These are phyloP conservation scores for Tulasnella sp. DNA, from an alignment of 768 basidiomycete species.

Conservation along the genomic window DNA sequence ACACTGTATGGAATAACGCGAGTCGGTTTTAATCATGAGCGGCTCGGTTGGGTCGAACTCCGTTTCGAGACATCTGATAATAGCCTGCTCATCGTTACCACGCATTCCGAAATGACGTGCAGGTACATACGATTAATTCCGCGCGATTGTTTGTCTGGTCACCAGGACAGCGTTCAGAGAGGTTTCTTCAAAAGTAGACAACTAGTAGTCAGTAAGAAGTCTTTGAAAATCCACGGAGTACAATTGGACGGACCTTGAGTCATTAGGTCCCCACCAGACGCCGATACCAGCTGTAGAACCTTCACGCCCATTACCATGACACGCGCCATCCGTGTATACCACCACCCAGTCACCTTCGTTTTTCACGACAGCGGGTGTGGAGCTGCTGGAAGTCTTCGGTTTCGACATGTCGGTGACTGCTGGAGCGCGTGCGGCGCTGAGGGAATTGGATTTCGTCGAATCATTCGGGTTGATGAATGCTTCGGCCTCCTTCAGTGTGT, in stretches of 20 bases:
- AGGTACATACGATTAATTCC: constrained; percentile 60
- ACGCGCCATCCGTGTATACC: constrained; percentile 83
- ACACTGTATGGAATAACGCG: constrained; percentile 75
- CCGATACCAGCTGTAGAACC: constrained; percentile 69
- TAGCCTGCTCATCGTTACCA: constrained; percentile 42
- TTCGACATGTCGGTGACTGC: background rate
- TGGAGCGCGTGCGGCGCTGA: no score
- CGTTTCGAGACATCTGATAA: constrained; percentile 66
- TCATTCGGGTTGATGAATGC: constrained; percentile 39
- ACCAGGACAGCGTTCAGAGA: constrained; percentile 50
- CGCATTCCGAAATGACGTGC: background rate
- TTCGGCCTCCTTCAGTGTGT: constrained; percentile 41
- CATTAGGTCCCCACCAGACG: constrained; percentile 71
- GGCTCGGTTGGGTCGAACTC: constrained; percentile 39
- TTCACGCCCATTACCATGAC: constrained; percentile 61
- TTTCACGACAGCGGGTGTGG: constrained; percentile 5
- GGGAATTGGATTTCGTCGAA: no score
- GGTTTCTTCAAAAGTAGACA: constrained; percentile 51
- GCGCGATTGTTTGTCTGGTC: constrained; percentile 80
- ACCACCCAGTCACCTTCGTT: constrained; percentile 27
- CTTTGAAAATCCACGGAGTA: background rate
- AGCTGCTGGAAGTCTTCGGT: constrained; percentile 3
- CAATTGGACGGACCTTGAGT: constrained; percentile 38
- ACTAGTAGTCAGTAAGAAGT: background rate
- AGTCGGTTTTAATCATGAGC: constrained; percentile 74